Percentiles rank a stretch among this genome's conserved stretches.
These are phyloP conservation scores for Nannizziopsis arthrosporioides DNA, from an alignment of 2,329 filamentous ascomycete species.

Conservation along the genomic window DNA sequence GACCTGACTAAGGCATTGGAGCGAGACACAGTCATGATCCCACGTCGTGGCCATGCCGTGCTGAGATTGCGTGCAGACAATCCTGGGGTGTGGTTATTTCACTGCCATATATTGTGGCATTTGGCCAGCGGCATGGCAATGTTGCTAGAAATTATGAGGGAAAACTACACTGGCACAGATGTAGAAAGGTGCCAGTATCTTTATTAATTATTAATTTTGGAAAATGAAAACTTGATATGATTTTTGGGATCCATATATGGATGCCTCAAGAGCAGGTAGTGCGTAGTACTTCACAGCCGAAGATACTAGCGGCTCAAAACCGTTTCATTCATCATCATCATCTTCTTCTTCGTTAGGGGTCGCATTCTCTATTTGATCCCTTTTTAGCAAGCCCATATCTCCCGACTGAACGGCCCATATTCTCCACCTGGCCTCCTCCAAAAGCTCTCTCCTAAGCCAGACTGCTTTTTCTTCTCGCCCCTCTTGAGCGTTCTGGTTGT, in stretches of 20 bases:
- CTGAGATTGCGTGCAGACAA: slow-evolving; percentile 44
- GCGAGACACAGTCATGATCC: slow-evolving; percentile 23
- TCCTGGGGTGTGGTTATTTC: slow-evolving; percentile 46
- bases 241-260: too few relatives aligned
- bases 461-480: slow-evolving; percentile 23
- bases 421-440: slow-evolving; percentile 33
- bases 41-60: slow-evolving; percentile 37
- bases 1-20: slow-evolving; percentile 13
- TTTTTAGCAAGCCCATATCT: slow-evolving; percentile 8
- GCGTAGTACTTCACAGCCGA: too few relatives aligned
- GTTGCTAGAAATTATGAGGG: slow-evolving; percentile 26
- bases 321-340: not conserved
- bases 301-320: too few relatives aligned
- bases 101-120: slow-evolving; percentile 53
- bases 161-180: not conserved
- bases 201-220: not conserved
- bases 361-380: too few relatives aligned
- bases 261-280: too few relatives aligned
- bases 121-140: slow-evolving; percentile 36
- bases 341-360: too few relatives aligned
- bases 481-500: slow-evolving; percentile 24
- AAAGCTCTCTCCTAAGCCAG: slow-evolving; percentile 30
- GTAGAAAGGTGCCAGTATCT: slow-evolving; percentile 6
- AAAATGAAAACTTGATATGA: too few relatives aligned
- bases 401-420: slow-evolving; percentile 32